Evolutionary conservation across 2,329 filamentous ascomycete species (phyloP).

Genomic region (Basipetospora sp.): DNA sequence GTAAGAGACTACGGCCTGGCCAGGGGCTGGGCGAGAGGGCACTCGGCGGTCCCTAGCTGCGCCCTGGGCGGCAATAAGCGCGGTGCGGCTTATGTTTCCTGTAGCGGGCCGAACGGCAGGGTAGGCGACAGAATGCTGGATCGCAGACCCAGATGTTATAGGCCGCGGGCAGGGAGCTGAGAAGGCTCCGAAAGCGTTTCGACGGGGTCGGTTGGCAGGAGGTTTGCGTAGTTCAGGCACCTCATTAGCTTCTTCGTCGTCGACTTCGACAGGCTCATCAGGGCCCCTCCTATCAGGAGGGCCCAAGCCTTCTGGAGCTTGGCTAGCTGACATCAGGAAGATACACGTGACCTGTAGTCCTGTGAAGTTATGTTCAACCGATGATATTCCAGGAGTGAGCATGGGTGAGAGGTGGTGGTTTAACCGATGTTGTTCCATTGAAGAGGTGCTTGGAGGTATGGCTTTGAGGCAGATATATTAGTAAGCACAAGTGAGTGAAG

Average conservation of each 20-base stretch:
- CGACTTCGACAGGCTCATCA: not conserved
- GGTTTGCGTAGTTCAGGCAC: too few species aligned
- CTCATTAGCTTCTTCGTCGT: not conserved
- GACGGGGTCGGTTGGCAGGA: constrained; percentile 10
- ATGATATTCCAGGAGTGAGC: too few species aligned
- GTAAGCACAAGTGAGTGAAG: too few species aligned
- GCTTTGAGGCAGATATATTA: too few species aligned
- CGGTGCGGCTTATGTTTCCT: constrained; percentile 8
- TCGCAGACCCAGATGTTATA: constrained; percentile 6
- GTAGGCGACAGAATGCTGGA: constrained; percentile 7
- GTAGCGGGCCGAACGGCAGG: constrained; percentile 9
- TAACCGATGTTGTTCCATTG: too few species aligned
- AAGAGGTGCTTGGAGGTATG: too few species aligned
- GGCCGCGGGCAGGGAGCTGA: constrained; percentile 1
- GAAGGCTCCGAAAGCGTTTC: constrained; percentile 10
- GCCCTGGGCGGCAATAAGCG: constrained; percentile 10
- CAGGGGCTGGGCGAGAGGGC: not conserved
- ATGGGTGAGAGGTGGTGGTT: too few species aligned
- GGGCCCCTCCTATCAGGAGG: constrained; percentile 1
- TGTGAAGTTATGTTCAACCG: too few species aligned
- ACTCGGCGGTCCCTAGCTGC: not conserved
- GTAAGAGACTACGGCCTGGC: too few species aligned
- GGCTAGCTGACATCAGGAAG: too few species aligned
- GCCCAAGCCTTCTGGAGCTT: not conserved
- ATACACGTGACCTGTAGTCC: too few species aligned